These are phyloP conservation scores for Actinomortierella wolfii DNA, from an alignment of 371 early-diverging fungal genomes.

Conservation along the genomic window DNA sequence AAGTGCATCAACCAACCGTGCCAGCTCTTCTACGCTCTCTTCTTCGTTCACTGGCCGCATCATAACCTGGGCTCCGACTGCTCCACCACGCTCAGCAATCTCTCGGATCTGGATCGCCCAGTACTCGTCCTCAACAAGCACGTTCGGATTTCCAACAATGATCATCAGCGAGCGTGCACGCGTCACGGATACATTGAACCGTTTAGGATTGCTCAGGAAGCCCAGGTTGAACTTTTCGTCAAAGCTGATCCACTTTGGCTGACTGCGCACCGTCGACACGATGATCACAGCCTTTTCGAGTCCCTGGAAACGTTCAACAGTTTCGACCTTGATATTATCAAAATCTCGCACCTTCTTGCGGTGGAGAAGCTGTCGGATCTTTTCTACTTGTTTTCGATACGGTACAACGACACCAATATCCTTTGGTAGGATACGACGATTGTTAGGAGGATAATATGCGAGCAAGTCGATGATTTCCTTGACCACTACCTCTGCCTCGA, in stretches of 20 bases:
- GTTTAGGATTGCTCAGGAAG: constrained; percentile 29
- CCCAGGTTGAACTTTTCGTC: constrained; percentile 41
- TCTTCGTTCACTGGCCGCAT: too few species aligned
- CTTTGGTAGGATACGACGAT: background rate
- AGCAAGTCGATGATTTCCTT: background rate
- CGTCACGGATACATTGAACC: constrained; percentile 52
- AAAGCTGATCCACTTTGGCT: constrained; percentile 4
- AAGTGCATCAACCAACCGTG: too few species aligned
- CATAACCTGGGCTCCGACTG: too few species aligned
- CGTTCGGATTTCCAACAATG: constrained; percentile 13
- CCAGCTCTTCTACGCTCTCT: too few species aligned
- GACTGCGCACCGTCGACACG: constrained; percentile 41
- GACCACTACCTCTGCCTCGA: constrained; percentile 16
- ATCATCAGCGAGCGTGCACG: constrained; percentile 33
- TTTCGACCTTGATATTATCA: constrained; percentile 6
- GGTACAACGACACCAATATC: constrained; percentile 47
- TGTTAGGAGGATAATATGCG: background rate
- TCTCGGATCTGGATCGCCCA: background rate
- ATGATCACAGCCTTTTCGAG: constrained; percentile 44
- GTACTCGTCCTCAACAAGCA: constrained; percentile 1
- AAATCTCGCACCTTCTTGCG: constrained; percentile 7
- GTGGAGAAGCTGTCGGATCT: constrained; percentile 17
- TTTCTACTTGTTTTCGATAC: constrained; percentile 37
- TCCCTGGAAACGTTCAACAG: constrained; percentile 45
- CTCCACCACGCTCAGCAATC: too few species aligned